Conservation (phyloP, 2,329 filamentous ascomycete genomes). For the Nannizzia gypsea region DNA sequence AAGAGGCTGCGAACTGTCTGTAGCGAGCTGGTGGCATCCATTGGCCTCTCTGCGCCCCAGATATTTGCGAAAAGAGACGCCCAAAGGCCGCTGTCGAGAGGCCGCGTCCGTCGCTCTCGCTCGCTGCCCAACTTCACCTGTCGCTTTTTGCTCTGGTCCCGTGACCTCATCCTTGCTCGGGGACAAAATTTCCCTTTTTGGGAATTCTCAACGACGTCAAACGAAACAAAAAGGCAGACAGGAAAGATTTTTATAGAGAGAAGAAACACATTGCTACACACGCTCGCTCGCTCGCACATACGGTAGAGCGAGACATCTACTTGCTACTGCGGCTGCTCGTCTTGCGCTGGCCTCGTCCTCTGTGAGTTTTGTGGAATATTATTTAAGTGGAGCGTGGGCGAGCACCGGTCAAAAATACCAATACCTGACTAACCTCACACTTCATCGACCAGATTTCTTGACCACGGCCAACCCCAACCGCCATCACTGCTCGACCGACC, state of each 20-base stretch:
- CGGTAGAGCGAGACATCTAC: background rate
- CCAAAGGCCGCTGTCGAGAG: background rate
- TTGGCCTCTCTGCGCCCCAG: background rate
- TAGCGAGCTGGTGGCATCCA: background rate
- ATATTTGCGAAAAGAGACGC: too few species aligned
- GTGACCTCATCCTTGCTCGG: constrained; percentile 3
- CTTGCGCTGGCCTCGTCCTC: background rate
- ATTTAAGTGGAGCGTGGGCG: background rate
- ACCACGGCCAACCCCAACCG: background rate
- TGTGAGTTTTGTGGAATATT: background rate
- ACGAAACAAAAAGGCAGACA: background rate
- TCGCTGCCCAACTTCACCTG: background rate
- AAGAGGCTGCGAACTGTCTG: background rate
- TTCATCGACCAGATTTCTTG: background rate
- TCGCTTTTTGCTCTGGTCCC: background rate
- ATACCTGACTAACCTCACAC: background rate
- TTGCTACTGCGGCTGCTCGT: background rate
- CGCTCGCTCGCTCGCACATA: too few species aligned
- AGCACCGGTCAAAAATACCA: background rate
- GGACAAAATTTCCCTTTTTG: constrained; percentile 1
- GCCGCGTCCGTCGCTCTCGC: too few species aligned
- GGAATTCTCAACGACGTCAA: background rate
- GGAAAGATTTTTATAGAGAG: background rate
- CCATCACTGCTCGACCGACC: background rate
- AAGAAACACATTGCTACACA: background rate